Base-by-base conservation (phyloP, 805 yeast genomes). In the Metschnikowia peoriensis region DNA sequence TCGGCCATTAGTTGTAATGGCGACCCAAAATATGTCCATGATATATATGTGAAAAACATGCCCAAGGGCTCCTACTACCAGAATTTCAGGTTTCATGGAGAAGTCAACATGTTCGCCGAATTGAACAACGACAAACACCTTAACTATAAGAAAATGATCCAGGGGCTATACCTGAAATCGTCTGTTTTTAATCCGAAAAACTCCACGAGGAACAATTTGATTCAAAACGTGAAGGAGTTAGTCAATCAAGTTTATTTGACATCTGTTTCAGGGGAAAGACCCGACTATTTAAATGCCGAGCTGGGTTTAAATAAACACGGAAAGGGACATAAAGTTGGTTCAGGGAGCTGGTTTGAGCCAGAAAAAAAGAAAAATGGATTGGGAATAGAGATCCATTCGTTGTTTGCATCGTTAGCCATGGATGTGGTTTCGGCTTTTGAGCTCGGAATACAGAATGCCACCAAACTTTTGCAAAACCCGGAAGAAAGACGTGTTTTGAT, bases 371-470 rank as follows among this genome's bases (percentile, higher is more conserved):
- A 50, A 66, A 9, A 3, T 40, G 61, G 11, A 66, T 77, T 37
- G 39, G 73, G 73, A 7, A 67, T 74, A 39, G 86, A 86, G 44
- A 84, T 81, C 2, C 83, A 81, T 59, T 72, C 80, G 16, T 63
- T 86, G 6, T 86, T 85, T 72, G 83, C 82, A 17, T 71, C 84
- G 15, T 71, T 86, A 60, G 91, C 92, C 5, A 80, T 86, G 83
- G 91, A 86, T 60, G 85, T 82, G 5, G 82, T 85, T 1, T 77
- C 85, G 1, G 76, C 78, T 15, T 83, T 84, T 61, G 82, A 82
- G 52, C 73, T 84, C 51, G 91, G 92, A 0, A 56, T 64, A 0
- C 65, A 69, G 9, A 72, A 75, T 50, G 77, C 83, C 15, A 70
- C 81, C 0, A 64, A 78, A 39, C 66, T 83, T 38, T 59, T 84